Percentiles rank a stretch among this genome's conserved stretches.
phyloP scores from a whole-genome alignment of 306 rosid genomes.

The Arachis hypogaea region DNA sequence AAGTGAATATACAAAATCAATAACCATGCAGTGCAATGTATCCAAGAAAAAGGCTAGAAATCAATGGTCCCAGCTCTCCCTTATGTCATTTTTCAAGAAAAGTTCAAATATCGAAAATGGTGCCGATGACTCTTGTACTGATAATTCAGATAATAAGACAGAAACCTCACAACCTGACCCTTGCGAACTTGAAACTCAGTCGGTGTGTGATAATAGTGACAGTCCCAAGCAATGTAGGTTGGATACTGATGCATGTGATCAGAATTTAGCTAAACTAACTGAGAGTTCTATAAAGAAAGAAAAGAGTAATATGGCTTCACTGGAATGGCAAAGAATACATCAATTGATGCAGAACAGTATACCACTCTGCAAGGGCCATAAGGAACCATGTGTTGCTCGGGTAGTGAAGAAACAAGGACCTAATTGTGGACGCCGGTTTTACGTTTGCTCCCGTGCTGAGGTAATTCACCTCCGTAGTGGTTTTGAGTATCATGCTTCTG shows the following conservation, averaged over 20 bases:
- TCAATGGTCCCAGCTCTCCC: conserved; percentile 70
- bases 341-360: conserved; percentile 88
- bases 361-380: conserved; percentile 90
- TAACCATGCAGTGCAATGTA: conserved; percentile 30
- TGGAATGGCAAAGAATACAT: conserved; percentile 93
- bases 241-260: conserved; percentile 43
- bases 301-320: conserved; percentile 59
- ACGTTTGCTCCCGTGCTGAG: conserved; percentile 81
- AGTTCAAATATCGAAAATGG: conserved; percentile 43
- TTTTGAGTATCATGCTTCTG: conserved; percentile 12
- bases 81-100: conserved; percentile 73
- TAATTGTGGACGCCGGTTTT: conserved; percentile 85
- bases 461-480: conserved; percentile 46
- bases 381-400: conserved; percentile 78
- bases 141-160: conserved; percentile 38
- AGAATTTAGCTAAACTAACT: conserved; percentile 46
- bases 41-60: conserved; percentile 70
- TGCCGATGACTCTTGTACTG: conserved; percentile 36
- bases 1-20: conserved; percentile 38
- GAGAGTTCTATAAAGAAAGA: conserved; percentile 52
- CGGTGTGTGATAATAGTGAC: conserved; percentile 38
- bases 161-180: conserved; percentile 48
- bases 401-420: conserved; percentile 91
- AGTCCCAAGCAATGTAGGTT: conserved; percentile 44
- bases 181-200: conserved; percentile 46